Conservation (phyloP, 441 rosid genomes). For the Pelargonium exstipulatum region DNA sequence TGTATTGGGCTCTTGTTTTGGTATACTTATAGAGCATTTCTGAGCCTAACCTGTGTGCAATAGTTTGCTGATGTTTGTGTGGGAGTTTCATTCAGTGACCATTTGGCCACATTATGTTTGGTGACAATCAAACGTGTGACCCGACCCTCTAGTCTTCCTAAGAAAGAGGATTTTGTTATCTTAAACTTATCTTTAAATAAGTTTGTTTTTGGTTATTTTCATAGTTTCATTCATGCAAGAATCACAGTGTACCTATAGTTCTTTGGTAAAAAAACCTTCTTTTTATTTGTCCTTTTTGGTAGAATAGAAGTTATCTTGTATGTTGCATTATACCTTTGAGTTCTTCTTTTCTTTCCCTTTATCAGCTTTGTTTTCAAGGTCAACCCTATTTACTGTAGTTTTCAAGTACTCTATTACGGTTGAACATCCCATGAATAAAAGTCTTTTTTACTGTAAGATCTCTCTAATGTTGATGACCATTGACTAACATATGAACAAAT, state of each 20-base stretch:
- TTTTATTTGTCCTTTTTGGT: neutral
- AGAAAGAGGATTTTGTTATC: neutral
- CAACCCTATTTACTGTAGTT: neutral
- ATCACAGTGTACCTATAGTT: slow-evolving; percentile 4
- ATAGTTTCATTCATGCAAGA: neutral
- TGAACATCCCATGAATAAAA: neutral
- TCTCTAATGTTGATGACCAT: neutral
- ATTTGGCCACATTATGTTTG: slow-evolving; percentile 3
- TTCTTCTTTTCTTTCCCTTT: neutral
- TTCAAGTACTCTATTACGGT: no score
- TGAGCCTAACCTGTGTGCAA: neutral
- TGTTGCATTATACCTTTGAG: neutral
- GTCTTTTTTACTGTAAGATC: neutral
- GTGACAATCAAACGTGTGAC: neutral
- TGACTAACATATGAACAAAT: neutral
- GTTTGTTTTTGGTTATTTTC: neutral
- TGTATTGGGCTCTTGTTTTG: neutral
- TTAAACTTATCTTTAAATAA: neutral
- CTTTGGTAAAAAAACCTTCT: neutral
- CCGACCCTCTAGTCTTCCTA: neutral
- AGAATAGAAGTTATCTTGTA: neutral
- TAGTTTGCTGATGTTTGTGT: neutral
- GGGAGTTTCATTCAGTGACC: neutral
- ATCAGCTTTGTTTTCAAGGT: neutral
- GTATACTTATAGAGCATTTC: neutral